Base-by-base conservation (phyloP, 768 basidiomycete genomes). In the Calvatia gigantea region DNA sequence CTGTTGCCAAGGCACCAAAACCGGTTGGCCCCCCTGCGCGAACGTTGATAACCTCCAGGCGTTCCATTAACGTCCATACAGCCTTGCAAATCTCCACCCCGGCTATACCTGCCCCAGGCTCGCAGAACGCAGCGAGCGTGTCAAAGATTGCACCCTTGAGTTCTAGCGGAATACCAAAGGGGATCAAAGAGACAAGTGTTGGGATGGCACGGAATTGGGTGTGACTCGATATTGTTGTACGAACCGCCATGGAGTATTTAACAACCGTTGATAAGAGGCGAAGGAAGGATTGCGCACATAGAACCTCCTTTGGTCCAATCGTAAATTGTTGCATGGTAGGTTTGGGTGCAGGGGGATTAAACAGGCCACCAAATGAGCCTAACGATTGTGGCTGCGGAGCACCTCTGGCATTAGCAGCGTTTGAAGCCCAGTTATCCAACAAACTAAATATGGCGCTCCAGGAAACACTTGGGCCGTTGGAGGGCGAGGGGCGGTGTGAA, bases 131-230 rank as follows among this genome's bases (percentile, higher is more conserved):
- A 5, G 89, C 81, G 6, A 95, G 73, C 0, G 91, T 83, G 38
- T 90, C 84, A 59, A 94, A 90, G 3, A 94, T 73, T 0, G 89
- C 84, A 4, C 91, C 94, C 61, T 96, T 96, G 47, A 96, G 76
- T 62, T 95, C 91, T n/a, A 95, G 76, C 1, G 93, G 91, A n/a
- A 94, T 79, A 9, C 86, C 79, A 1, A 91, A 77, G 2, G 89
- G 88, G 46, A 94, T 80, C 29, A 96, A 80, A 0, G 85, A 82
- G 29, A 94, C 78, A 3, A 96, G 74, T 0, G 89, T 89, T 1
- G 86, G 86, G 57, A 96, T 83, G 0, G 91, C 91, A 42, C 87
- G 85, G 71, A 93, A 91, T 25, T 87, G 85, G 1, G 80, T 78
- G 66, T 91, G 88, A 27, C 85, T 81, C 19, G 86, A 80, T 11